phyloP scores from a whole-genome alignment of 2,329 filamentous ascomycete genomes.

The Penicillium sp. region DNA sequence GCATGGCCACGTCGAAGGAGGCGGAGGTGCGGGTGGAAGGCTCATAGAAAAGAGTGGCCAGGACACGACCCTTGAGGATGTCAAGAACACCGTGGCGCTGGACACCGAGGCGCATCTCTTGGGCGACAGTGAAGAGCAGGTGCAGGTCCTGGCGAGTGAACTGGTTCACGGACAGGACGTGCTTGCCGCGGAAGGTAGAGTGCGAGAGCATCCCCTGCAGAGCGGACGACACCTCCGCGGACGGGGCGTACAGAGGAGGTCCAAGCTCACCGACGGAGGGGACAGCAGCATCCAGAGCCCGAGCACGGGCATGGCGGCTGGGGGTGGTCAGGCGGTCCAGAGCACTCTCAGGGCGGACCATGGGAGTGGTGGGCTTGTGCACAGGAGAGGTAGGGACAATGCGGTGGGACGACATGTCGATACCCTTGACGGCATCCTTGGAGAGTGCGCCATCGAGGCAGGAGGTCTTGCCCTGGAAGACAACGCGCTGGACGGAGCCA shows the following conservation, averaged over 20 bases:
- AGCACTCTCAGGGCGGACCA: slow-evolving; percentile 40
- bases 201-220: slow-evolving; percentile 73
- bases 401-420: slow-evolving; percentile 73
- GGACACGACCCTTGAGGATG: slow-evolving; percentile 79
- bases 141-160: slow-evolving; percentile 88
- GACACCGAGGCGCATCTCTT: slow-evolving; percentile 95
- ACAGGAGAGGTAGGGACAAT: slow-evolving; percentile 56
- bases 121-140: slow-evolving; percentile 90
- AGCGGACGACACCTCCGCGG: slow-evolving; percentile 58
- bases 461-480: slow-evolving; percentile 71
- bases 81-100: slow-evolving; percentile 89
- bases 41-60: slow-evolving; percentile 96
- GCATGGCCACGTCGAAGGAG: slow-evolving; percentile 98
- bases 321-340: slow-evolving; percentile 43
- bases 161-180: slow-evolving; percentile 89
- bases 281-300: slow-evolving; percentile 32
- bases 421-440: slow-evolving; percentile 60
- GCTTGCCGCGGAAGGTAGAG: slow-evolving; percentile 84
- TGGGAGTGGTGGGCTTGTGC: slow-evolving; percentile 53
- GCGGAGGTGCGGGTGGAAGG: slow-evolving; percentile 93
- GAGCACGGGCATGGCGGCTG: slow-evolving; percentile 29
- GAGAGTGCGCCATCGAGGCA: slow-evolving; percentile 71
- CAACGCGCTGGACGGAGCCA: slow-evolving; percentile 72
- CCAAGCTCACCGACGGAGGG: slow-evolving; percentile 38
- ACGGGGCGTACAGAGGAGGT: slow-evolving; percentile 43